phyloP scores from a whole-genome alignment of 106 monocot species.

The Dioscorea zingiberensis region DNA sequence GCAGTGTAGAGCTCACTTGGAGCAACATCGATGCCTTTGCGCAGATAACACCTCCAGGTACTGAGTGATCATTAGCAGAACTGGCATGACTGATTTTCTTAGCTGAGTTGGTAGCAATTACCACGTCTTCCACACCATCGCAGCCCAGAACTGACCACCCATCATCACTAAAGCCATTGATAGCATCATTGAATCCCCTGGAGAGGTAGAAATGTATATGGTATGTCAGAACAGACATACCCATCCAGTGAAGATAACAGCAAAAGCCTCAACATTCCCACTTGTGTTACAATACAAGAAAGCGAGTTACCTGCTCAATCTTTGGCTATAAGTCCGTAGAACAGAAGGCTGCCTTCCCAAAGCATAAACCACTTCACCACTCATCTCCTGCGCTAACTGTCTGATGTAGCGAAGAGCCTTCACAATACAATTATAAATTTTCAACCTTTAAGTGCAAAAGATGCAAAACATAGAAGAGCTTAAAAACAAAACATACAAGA shows the following conservation, averaged over 20 bases:
- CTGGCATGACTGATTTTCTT: conserved; percentile 27
- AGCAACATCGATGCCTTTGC: conserved; percentile 97
- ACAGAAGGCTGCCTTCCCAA: conserved; percentile 85
- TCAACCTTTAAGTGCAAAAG: too few relatives aligned
- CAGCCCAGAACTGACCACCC: conserved; percentile 77
- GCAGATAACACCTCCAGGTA: conserved; percentile 67
- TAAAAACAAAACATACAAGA: background rate
- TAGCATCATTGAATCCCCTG: conserved; percentile 96
- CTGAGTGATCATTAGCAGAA: conserved; percentile 23
- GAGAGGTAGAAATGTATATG: background rate
- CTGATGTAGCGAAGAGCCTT: conserved; percentile 88
- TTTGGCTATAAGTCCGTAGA: conserved; percentile 78
- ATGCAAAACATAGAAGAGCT: background rate
- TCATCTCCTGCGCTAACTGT: conserved; percentile 83
- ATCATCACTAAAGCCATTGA: conserved; percentile 86
- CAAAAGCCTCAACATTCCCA: too few relatives aligned
- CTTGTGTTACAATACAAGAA: background rate
- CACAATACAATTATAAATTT: conserved; percentile 4
- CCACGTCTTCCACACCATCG: conserved; percentile 82
- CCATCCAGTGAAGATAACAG: too few relatives aligned
- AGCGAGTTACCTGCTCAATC: conserved; percentile 63
- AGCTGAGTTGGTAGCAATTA: conserved; percentile 49
- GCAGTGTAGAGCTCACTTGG: conserved; percentile 30
- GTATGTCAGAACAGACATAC: background rate
- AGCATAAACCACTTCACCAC: conserved; percentile 66